Conservation (phyloP, 2,329 filamentous ascomycete genomes). For the Magnaporthiopsis incrustans region DNA sequence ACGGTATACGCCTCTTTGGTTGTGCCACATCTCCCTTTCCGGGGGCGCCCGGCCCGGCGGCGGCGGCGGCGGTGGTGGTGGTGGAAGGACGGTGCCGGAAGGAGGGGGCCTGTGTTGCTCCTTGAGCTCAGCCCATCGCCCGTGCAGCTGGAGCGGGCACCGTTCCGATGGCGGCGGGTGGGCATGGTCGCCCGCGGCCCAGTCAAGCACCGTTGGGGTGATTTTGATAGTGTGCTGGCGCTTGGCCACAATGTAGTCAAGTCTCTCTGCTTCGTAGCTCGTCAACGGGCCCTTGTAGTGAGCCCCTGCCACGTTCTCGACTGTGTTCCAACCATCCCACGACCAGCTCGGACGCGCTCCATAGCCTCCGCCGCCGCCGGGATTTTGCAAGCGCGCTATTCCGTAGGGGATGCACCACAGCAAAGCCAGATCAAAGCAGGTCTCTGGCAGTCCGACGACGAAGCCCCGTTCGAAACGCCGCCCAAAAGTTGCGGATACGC, state of each 20-base stretch:
- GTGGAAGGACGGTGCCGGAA: neutral
- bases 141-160: neutral
- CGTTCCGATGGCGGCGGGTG: neutral
- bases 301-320: too few relatives aligned
- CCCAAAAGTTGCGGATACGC: neutral
- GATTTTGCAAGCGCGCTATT: too few relatives aligned
- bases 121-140: neutral
- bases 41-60: neutral
- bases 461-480: neutral
- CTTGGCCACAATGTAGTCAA: neutral
- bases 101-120: neutral
- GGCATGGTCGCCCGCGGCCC: neutral
- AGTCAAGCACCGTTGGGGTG: neutral
- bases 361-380: neutral
- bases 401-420: neutral
- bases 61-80: neutral
- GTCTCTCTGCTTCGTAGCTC: too few relatives aligned
- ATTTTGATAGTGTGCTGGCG: neutral
- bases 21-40: neutral
- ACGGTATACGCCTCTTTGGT: too few relatives aligned
- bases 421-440: neutral
- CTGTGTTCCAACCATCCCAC: neutral
- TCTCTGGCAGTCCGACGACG: neutral
- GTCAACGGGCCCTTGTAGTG: too few relatives aligned
- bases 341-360: neutral